A percentile compares a stretch with the other conserved stretches of the same genome.
These are phyloP conservation scores for Pleurotus ostreatus DNA, from an alignment of 768 basidiomycete genomes.

Conservation along the genomic window DNA sequence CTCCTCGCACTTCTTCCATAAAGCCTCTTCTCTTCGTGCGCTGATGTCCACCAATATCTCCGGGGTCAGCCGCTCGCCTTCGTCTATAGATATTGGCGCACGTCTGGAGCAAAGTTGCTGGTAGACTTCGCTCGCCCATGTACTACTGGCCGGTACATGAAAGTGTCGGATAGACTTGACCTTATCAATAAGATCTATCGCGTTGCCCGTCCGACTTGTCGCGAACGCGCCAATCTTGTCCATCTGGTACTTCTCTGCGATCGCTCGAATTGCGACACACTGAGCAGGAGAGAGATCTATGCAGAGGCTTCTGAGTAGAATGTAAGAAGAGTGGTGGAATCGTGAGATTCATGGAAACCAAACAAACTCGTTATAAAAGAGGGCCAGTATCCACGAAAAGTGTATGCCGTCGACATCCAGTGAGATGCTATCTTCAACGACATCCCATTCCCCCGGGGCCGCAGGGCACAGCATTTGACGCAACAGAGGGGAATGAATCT, in stretches of 20 bases:
- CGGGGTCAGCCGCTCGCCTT: background rate
- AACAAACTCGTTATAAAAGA: constrained; percentile 2
- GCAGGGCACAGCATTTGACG: too few relatives aligned
- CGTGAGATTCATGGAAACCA: background rate
- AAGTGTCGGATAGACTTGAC: background rate
- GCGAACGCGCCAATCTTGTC: background rate
- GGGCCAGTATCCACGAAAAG: background rate
- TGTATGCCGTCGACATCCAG: background rate
- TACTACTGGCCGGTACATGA: background rate
- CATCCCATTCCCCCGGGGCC: too few relatives aligned
- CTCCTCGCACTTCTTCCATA: background rate
- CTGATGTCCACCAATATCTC: background rate
- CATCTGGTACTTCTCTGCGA: background rate
- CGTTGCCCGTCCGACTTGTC: background rate
- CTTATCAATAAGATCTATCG: background rate
- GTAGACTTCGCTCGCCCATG: background rate
- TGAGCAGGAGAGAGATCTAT: background rate
- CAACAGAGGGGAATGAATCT: too few relatives aligned
- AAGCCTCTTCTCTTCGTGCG: background rate
- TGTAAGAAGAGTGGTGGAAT: background rate
- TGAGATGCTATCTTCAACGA: too few relatives aligned
- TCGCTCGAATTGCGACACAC: background rate
- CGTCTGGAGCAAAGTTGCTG: background rate
- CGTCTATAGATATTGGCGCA: background rate
- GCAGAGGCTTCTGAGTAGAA: background rate